Conservation (phyloP, 225 moss, liverwort and hornwort genomes). For the Climacium dendroides region DNA sequence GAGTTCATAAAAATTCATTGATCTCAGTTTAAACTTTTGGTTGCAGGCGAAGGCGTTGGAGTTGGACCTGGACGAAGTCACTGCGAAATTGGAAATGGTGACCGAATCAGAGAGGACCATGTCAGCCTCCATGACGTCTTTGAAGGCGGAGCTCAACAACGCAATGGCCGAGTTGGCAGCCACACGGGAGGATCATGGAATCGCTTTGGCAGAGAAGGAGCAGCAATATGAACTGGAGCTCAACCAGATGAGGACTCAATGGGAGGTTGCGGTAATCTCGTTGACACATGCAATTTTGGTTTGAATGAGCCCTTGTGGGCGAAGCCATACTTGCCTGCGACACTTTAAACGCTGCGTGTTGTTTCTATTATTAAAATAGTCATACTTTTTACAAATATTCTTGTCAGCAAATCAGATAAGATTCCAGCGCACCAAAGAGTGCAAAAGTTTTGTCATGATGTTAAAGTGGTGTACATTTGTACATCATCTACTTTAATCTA, state of each 20-base stretch:
- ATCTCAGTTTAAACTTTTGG: neutral
- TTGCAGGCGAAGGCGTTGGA: constrained; percentile 25
- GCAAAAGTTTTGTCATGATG: neutral
- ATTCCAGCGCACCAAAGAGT: neutral
- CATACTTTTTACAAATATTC: neutral
- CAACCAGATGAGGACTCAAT: constrained; percentile 23
- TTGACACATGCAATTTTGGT: constrained; percentile 6
- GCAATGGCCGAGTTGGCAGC: constrained; percentile 11
- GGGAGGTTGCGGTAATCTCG: constrained; percentile 22
- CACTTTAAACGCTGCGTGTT: neutral
- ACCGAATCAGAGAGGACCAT: constrained; percentile 21
- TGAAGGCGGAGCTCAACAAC: constrained; percentile 17
- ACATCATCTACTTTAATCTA: neutral
- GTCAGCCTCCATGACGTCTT: constrained; percentile 13
- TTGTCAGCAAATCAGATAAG: neutral
- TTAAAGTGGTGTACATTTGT: neutral
- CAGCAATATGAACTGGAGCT: constrained; percentile 22
- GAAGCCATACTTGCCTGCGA: neutral
- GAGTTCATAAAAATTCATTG: neutral
- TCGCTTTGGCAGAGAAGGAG: constrained; percentile 13
- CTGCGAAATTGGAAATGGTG: constrained; percentile 12
- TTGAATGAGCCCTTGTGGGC: constrained; percentile 4
- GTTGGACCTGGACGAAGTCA: constrained; percentile 12
- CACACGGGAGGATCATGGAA: constrained; percentile 4
- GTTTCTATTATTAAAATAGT: neutral